These are phyloP conservation scores for Fraxinus platypoda DNA, from an alignment of 305 asterid species.

Conservation along the genomic window DNA sequence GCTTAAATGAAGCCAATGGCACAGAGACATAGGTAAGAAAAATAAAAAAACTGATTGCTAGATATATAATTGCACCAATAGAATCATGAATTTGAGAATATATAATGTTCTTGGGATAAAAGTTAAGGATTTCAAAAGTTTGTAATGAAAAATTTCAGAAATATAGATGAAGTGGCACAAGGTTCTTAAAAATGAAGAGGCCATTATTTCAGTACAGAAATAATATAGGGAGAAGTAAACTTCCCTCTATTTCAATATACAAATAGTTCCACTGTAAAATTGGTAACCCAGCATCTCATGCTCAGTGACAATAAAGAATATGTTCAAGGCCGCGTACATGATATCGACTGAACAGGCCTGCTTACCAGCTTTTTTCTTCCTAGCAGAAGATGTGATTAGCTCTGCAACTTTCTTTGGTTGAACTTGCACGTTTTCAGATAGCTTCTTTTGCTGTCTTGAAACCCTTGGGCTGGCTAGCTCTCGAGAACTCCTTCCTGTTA, in stretches of 20 bases:
- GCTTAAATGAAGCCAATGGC: constrained; percentile 2
- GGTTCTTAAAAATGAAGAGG: neutral
- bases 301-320: neutral
- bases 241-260: neutral
- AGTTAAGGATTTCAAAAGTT: neutral
- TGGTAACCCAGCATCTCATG: constrained; percentile 13
- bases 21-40: constrained; percentile 11
- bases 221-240: neutral
- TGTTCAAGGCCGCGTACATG: constrained; percentile 1
- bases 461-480: constrained; percentile 65
- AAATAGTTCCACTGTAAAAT: neutral
- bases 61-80: constrained; percentile 15
- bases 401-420: constrained; percentile 70
- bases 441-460: constrained; percentile 64
- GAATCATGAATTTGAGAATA: constrained; percentile 1
- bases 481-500: constrained; percentile 49
- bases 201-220: neutral
- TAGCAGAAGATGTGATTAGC: constrained; percentile 77
- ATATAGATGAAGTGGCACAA: constrained; percentile 10
- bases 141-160: constrained; percentile 8
- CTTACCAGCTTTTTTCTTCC: constrained; percentile 86
- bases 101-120: neutral
- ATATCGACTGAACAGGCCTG: constrained; percentile 9
- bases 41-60: neutral
- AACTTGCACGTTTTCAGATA: constrained; percentile 55